Base-by-base conservation (phyloP, 768 basidiomycete genomes). In the Collybia nuda region DNA sequence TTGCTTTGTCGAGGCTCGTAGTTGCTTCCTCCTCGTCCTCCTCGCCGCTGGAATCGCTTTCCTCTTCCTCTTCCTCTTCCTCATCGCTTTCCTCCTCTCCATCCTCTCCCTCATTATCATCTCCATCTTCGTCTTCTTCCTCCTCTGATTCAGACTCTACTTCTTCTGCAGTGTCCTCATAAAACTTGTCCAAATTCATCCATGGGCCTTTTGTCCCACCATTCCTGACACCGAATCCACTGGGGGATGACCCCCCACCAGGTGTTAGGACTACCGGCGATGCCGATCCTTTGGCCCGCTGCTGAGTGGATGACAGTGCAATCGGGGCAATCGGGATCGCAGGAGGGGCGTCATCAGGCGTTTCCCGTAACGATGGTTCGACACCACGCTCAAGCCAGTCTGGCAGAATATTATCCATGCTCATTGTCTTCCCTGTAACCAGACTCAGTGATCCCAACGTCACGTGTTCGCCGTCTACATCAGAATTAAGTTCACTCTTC, bases 341-440 rank as follows among this genome's bases (percentile, higher is more conserved):
- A 18, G 69, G 64, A 26, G 67, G 60, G 1, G 56, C 56, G 49
- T 87, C 86, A 8, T 86, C 84, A 40, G 78, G 80, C 17, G 71
- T 74, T 53, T 93, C 87, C 51, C 95, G 79, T 49, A 98, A 67
- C 0, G 79, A 74, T 1, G 89, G 70, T 56, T 93, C 90, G 3
- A 90, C 90, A 0, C 93, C 93, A 48, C 81, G 76, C 65, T 95
- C 92, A 5, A 89, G 75, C 95, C 95, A 97, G 58, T 92, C 91
- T 0, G 92, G 90, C 0, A 96, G 49, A 52, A 73, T 44, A 26
- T 65, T 71, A 50, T 85, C 82, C 39, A 74, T 69, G 4, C 68
- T 72, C 63, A 83, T 73, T 9, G 72, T 67, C 61, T 76, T 82
- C 1, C 81, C 80, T 2, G 78, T 81, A 35, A 91, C 73, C 15